Base-by-base conservation (phyloP, 2,329 filamentous ascomycete species). In the Cladophialophora psammophila region DNA sequence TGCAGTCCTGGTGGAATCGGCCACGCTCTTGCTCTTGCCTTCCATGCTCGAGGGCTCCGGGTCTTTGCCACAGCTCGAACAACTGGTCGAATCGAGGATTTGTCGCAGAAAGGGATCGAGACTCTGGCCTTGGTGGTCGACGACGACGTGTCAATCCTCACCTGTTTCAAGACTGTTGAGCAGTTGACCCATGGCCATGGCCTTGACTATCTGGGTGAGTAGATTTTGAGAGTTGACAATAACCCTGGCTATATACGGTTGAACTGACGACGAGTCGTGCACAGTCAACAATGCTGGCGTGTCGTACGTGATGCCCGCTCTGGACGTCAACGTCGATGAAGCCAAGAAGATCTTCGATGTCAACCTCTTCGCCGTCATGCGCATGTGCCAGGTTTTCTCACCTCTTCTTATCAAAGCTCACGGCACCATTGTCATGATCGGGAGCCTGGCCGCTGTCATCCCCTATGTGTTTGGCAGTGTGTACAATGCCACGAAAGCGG, bases 401-500 rank as follows among this genome's bases (percentile, higher is more conserved):
- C 74, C 75, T 1, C 59, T 78, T 13, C 61, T 72, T 10, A 67
- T 72, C 35, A 35, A 45, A 26, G 66, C 69, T 20, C 65, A 67
- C 31, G 69, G 69, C 12, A 72, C 69, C 2, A 71, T 72, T 8
- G 70, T 72, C 31, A 69, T 67, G 68, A 66, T 68, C 10, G 70
- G 70, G 10, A 67, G 64, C 42, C 18, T 70, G 20, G 66, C 69
- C 7, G 67, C 55, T 26, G 64, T 72, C 31, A 67, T 72, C 13
- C 71, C 71, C 12, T 72, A 72, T 34, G 69, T 71, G 40, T 72
- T 72, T 57, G 70, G 70, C n/a, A 57, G 61, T 45, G 67, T 69
- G 15, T 89, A 89, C 78, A 87, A 86, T 71, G 85, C 86, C 7
- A 84, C 83, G 42, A 88, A 88, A 74, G 87, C 85, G 0, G 87